phyloP scores from a whole-genome alignment of 192 early-diverging fungal species.

The Backusella psychrophila region DNA sequence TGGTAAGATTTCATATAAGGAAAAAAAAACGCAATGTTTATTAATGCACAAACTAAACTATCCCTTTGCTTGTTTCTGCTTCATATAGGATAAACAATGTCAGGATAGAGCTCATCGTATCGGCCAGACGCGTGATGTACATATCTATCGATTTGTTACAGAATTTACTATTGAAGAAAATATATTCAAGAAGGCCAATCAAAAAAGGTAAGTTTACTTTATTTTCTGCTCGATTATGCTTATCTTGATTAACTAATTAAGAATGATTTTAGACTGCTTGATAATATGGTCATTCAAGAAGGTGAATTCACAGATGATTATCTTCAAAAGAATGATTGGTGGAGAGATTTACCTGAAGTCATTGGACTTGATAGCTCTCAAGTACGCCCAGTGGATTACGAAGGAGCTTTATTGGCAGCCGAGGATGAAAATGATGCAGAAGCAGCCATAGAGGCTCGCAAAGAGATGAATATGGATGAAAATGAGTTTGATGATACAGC shows the following conservation, averaged over 20 bases:
- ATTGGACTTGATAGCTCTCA: conserved; percentile 35
- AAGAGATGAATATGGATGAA: conserved; percentile 39
- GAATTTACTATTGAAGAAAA: conserved; percentile 76
- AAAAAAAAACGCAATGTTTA: not conserved
- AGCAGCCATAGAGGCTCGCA: conserved; percentile 36
- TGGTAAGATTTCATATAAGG: conserved; percentile 34
- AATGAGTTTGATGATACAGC: conserved; percentile 55
- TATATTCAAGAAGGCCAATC: conserved; percentile 75
- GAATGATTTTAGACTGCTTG: conserved; percentile 51
- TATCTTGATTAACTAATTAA: not conserved
- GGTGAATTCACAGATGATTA: conserved; percentile 73
- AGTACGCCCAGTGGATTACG: conserved; percentile 39
- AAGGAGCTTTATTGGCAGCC: conserved; percentile 56
- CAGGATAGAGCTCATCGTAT: conserved; percentile 71
- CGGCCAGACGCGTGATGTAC: conserved; percentile 70
- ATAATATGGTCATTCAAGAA: conserved; percentile 78
- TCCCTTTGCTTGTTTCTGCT: conserved; percentile 11
- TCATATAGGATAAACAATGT: conserved; percentile 58
- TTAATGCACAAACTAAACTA: conserved; percentile 31
- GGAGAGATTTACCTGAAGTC: conserved; percentile 55
- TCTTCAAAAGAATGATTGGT: conserved; percentile 62
- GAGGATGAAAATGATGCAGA: conserved; percentile 62
- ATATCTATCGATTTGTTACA: conserved; percentile 74
- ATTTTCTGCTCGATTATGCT: not conserved
- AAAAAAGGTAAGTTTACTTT: conserved; percentile 48